phyloP scores from a whole-genome alignment of 2,329 filamentous ascomycete genomes.

The Aspergillus ustus region DNA sequence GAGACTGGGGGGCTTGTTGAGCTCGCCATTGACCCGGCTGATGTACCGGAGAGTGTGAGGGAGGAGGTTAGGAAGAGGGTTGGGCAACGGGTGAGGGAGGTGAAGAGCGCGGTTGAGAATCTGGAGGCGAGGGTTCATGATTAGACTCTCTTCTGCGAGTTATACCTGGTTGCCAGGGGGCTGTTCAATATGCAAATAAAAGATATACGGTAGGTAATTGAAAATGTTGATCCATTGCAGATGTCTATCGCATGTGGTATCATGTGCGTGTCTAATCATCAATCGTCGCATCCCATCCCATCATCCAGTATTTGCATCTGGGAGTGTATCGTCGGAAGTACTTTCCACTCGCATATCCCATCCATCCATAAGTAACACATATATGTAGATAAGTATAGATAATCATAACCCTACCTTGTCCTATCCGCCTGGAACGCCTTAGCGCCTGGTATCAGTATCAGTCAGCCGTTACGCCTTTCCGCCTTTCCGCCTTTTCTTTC shows the following conservation, averaged over 20 bases:
- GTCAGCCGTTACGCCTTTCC: neutral
- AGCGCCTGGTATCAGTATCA: slow-evolving; percentile 3
- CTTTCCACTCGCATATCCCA: neutral
- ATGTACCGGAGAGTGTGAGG: slow-evolving; percentile 34
- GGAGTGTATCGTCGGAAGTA: neutral
- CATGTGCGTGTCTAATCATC: slow-evolving; percentile 3
- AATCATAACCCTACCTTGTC: slow-evolving; percentile 9
- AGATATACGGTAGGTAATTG: neutral
- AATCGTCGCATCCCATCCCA: slow-evolving; percentile 1
- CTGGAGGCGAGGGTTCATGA: slow-evolving; percentile 49
- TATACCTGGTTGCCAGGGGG: neutral
- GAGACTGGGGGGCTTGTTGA: slow-evolving; percentile 30
- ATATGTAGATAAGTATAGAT: slow-evolving; percentile 11
- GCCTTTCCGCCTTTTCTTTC: neutral
- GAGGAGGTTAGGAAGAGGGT: slow-evolving; percentile 51
- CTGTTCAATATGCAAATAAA: neutral
- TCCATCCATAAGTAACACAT: neutral
- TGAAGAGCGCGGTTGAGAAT: slow-evolving; percentile 49
- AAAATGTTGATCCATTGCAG: neutral
- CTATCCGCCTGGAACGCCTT: slow-evolving; percentile 5
- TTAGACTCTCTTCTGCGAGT: slow-evolving; percentile 14
- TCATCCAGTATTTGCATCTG: neutral
- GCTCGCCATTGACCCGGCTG: slow-evolving; percentile 38
- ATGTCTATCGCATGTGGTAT: neutral
- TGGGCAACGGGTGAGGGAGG: slow-evolving; percentile 51